Evolutionary conservation across 495 filamentous ascomycete species (phyloP), one percentile per base, ranked within the genome.

Genomic region (Hypomontagnella submonticulosa): DNA sequence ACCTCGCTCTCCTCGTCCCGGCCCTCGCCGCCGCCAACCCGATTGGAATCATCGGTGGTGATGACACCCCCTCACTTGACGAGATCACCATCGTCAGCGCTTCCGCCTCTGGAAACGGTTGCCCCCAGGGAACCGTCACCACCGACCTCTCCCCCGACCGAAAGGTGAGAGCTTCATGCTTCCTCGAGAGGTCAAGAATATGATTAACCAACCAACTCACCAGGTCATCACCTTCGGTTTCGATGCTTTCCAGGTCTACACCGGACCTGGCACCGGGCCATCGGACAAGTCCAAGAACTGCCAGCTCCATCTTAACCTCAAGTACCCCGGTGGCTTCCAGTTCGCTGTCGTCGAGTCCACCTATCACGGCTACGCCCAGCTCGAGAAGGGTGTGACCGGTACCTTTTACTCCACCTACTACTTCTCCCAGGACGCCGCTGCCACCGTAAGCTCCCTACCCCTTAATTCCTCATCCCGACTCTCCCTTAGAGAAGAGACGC

Each of bases 81-180:
- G 58, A 79, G 63, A 84, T 85, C 67, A 73, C 73, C 72, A 80
- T 83, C 71, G 23, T 84, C 62, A 83, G 80, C 27, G 85, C 82
- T 37, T 86, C 83, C 12, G 88, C 86, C 49, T 89, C 81, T 49
- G 85, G 85, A 52, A 85, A 80, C 67, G 84, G 84, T 20, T 87
- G 84, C 71, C 81, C 81, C 18, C 82, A 85, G 70, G 77, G 79
- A 41, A 75, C 78, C 51, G 77, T 85, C 23, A 75, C 78, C 34
- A 80, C 76, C 48, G 76, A 76, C 65, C 75, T 86, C 70, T 82
- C 83, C 18, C 65, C 74, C 12, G 83, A 86, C 70, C 76, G 77
- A 73, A 81, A 80, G 42, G 81, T 80, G 48, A 76, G 77, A 63
- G n/a, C 9, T 1, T 44, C 57, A 23, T 20, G 5, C 41, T 12